Base-by-base conservation (phyloP, 352 stramenopile species). In the Phytophthora fragariae region DNA sequence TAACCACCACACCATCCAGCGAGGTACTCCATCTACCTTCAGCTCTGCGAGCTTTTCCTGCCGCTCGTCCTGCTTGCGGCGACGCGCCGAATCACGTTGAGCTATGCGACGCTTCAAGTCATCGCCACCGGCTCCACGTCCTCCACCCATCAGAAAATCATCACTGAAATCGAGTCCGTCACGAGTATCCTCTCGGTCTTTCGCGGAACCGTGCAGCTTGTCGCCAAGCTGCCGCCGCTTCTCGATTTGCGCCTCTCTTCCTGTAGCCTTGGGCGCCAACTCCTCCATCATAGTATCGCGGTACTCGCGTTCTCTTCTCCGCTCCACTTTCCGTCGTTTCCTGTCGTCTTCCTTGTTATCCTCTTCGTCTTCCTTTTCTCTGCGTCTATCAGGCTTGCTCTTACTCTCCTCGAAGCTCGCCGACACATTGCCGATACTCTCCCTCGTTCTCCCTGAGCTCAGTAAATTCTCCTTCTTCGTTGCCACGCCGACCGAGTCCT, bases 161-260 rank as follows among this genome's bases (percentile, higher is more conserved):
- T 94, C 85, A 66, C 79, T 84, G 3, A 94, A n/a, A 62, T 92
- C 80, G 19, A 94, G 73, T 17, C 87, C 87, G 53, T 94, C 87
- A 19, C 82, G 83, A 27, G 82, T 76, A 29, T 81, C 82, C 31
- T 94, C 87, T 9, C 83, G 78, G 41, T 92, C 82, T 59, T 81
- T 83, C 7, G 87, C 87, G 3, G 87, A 82, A 19, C 83, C 87
- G 39, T 94, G 87, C 21, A 94, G 10, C 33, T 80, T 85, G 37
- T 77, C 57, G 1, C 52, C 74, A 9, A 83, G 10, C 60, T 92
- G 72, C 0, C 82, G 78, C 8, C 83, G 76, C 62, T 92, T 90
- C 57, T 92, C 82, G 44, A 94, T 77, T 57, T 80, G 54, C 12
- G 85, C 87, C 21, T 94, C 87, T 61, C 87, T 77, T 8, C 87